phyloP scores from a whole-genome alignment of 2,329 filamentous ascomycete species.

The Paecilomyces formosus region DNA sequence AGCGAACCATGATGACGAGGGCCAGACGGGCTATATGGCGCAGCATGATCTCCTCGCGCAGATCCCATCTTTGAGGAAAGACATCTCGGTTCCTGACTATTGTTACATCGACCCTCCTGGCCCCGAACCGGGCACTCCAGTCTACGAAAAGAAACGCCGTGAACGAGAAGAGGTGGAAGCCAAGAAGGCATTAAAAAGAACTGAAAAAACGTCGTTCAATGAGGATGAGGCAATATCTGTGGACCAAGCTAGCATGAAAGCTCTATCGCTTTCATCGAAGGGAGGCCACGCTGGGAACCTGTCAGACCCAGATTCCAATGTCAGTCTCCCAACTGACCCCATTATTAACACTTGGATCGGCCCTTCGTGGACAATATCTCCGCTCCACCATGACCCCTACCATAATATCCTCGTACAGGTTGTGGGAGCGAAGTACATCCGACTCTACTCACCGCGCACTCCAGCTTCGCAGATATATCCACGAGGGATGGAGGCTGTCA shows the following conservation, averaged over 20 bases:
- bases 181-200: slow-evolving; percentile 25
- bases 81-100: slow-evolving; percentile 76
- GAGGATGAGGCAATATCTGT: neutral
- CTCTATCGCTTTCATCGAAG: slow-evolving; percentile 4
- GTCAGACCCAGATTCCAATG: slow-evolving; percentile 7
- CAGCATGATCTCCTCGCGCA: slow-evolving; percentile 84
- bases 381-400: slow-evolving; percentile 87
- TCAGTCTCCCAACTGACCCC: slow-evolving; percentile 41
- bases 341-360: slow-evolving; percentile 90
- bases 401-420: slow-evolving; percentile 89
- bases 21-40: slow-evolving; percentile 68
- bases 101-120: slow-evolving; percentile 65
- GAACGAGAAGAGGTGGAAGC: slow-evolving; percentile 15
- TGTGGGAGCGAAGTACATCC: slow-evolving; percentile 84
- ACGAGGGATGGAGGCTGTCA: slow-evolving; percentile 28
- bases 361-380: slow-evolving; percentile 78
- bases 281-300: slow-evolving; percentile 4
- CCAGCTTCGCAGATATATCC: slow-evolving; percentile 38
- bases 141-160: slow-evolving; percentile 31
- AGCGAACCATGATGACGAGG: slow-evolving; percentile 9
- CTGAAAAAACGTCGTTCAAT: slow-evolving; percentile 9
- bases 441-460: slow-evolving; percentile 67
- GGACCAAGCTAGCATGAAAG: neutral
- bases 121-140: slow-evolving; percentile 42
- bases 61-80: slow-evolving; percentile 65